Evolutionary conservation across 1,284 basidiomycete species (phyloP).

Genomic region (Moesziomyces globuligerus): DNA sequence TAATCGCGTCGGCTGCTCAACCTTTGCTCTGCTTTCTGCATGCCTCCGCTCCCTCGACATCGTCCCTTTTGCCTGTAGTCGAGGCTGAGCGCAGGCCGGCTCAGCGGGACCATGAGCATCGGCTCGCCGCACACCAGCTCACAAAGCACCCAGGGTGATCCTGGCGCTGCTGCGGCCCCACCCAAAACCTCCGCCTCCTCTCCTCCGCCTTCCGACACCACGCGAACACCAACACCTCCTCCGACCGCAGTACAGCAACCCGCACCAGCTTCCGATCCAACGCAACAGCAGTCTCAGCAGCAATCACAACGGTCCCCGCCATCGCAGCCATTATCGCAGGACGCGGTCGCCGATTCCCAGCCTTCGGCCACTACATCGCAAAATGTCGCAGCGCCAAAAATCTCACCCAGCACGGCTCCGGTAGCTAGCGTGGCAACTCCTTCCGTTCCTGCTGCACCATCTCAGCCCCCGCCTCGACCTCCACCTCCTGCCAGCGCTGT

Average conservation of each 20-base stretch:
- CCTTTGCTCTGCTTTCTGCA: constrained; percentile 15
- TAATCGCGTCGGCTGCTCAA: not conserved
- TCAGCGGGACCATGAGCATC: constrained; percentile 52
- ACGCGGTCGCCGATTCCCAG: not conserved
- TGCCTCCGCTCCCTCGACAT: constrained; percentile 15
- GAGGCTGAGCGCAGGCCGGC: constrained; percentile 35
- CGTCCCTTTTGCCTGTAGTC: constrained; percentile 1
- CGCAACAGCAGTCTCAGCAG: constrained; percentile 28
- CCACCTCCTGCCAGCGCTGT: constrained; percentile 35
- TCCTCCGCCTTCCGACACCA: not conserved
- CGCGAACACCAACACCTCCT: constrained; percentile 23
- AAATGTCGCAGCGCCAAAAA: constrained; percentile 5
- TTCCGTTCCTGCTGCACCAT: not conserved
- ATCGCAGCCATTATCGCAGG: not conserved
- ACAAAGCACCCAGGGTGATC: constrained; percentile 43
- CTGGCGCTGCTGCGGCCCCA: constrained; percentile 48
- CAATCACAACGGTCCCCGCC: constrained; percentile 7
- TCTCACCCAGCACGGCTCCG: not conserved
- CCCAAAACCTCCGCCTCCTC: constrained; percentile 25
- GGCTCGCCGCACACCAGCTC: constrained; percentile 33
- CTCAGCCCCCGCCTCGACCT: constrained; percentile 10
- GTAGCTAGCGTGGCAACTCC: not conserved
- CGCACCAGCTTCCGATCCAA: not conserved
- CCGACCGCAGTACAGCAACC: constrained; percentile 3
- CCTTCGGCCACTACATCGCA: not conserved